phyloP scores from a whole-genome alignment of 2,329 filamentous ascomycete species.

The Pyrenochaeta sp. region DNA sequence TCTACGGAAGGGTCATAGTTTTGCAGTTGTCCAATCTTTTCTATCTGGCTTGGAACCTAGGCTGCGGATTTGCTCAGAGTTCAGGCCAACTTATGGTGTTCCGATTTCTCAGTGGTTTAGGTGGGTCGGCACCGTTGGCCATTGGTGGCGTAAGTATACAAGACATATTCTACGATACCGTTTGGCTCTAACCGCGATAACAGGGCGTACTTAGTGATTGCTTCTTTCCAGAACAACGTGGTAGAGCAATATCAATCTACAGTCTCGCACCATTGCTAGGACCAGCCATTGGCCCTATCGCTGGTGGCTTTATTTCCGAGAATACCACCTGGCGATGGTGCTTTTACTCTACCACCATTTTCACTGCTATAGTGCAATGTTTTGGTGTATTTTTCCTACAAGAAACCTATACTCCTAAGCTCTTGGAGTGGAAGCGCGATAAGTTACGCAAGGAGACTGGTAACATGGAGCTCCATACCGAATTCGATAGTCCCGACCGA shows the following conservation, averaged over 20 bases:
- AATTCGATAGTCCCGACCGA: conserved; percentile 51
- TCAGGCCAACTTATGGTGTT: conserved; percentile 46
- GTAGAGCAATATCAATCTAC: conserved; percentile 70
- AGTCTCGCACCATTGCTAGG: conserved; percentile 70
- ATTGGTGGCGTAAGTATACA: conserved; percentile 44
- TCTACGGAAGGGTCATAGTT: conserved; percentile 49
- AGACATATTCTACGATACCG: not conserved
- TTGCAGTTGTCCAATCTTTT: conserved; percentile 51
- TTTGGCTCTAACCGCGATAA: not conserved
- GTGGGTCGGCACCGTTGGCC: conserved; percentile 49
- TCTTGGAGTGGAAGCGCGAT: conserved; percentile 67
- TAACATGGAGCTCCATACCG: conserved; percentile 67
- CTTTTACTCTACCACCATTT: conserved; percentile 73
- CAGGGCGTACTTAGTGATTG: conserved; percentile 60
- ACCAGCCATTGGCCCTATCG: conserved; percentile 71
- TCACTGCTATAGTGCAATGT: conserved; percentile 67
- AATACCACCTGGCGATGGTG: conserved; percentile 76
- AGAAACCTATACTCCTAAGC: conserved; percentile 72
- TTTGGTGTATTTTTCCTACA: conserved; percentile 69
- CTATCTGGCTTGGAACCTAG: conserved; percentile 51
- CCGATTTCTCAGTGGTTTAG: conserved; percentile 48
- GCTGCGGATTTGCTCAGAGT: conserved; percentile 50
- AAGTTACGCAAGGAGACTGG: conserved; percentile 67
- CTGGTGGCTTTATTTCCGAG: conserved; percentile 71
- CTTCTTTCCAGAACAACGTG: conserved; percentile 69